Evolutionary conservation across 805 yeast genomes (phyloP), one percentile per base, ranked within the genome.

Genomic region (Candida morakotiae): DNA sequence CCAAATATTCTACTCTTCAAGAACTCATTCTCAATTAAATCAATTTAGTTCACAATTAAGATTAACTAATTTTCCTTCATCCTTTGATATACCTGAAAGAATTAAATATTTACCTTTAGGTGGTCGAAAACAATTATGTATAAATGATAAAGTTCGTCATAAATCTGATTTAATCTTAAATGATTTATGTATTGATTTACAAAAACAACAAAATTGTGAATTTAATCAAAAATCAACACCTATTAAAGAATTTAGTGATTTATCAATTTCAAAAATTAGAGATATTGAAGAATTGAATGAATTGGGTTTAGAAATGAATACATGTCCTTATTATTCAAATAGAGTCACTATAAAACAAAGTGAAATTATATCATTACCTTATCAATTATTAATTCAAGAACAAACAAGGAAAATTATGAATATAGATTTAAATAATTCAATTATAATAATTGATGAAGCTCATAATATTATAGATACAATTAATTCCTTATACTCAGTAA

Each of bases 371-470:
- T 80, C 96, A 0, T 63, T 91, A 29, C 97, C 98, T 0, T 89
- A 89, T 49, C 96, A 88, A 48, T 65, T 86, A 44, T 56, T 89
- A 10, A 61, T 87, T 0, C 84, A 81, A 42, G 69, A 69, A 9
- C 64, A 69, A 6, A 64, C 93, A 0, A 66, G 96, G 47, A 69
- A 69, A 4, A 64, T 78, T 0, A 52, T 88, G 29, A 75, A 76
- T 1, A 52, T 89, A 5, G 69, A 79, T 28, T 50, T 89, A 8
- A 70, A 72, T 36, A 73, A 77, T 39, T 70, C 89, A 1, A 72
- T 89, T 2, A 77, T 91, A 0, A 74, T 91, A 4, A 80, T 89
- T 19, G 98, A 89, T 56, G 98, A 89, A 54, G 97, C 97, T 0
- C 98, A 89, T 53, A 89, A 89, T 53, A 61, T 89, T 29, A 53